Conservation (phyloP, 306 rosid genomes). For the Pueraria montana region DNA sequence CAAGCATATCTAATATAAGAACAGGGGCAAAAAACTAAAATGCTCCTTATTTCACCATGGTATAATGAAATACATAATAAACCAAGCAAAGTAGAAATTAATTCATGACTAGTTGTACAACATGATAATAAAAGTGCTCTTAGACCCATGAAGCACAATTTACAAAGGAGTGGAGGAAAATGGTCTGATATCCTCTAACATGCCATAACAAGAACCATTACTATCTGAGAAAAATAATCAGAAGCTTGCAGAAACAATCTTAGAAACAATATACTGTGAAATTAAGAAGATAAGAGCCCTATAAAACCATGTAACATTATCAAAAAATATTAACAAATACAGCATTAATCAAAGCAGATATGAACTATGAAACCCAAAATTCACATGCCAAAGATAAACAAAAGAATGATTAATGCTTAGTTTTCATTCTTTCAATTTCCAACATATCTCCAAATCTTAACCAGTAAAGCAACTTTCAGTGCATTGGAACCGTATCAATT, state of each 20-base stretch:
- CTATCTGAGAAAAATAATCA: conserved; percentile 20
- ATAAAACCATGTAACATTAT: neutral
- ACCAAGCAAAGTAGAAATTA: conserved; percentile 19
- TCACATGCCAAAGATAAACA: neutral
- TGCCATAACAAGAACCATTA: neutral
- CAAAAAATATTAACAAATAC: neutral
- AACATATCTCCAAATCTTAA: conserved; percentile 15
- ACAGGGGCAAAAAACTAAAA: neutral
- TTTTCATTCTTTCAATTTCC: conserved; percentile 18
- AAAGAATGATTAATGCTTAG: neutral
- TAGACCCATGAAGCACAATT: neutral
- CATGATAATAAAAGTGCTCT: neutral
- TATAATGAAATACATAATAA: conserved; percentile 10
- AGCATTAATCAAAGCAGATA: too few species aligned
- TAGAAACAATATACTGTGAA: neutral
- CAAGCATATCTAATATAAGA: neutral
- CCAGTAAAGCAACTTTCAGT: neutral
- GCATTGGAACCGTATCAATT: conserved; percentile 1
- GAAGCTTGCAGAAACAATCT: neutral
- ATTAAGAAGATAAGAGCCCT: conserved; percentile 1
- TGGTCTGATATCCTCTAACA: neutral
- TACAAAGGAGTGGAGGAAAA: neutral
- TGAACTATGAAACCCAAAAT: too few species aligned
- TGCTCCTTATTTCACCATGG: neutral
- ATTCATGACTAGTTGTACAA: neutral